A percentile compares a stretch with the other conserved stretches of the same genome.
Conservation (phyloP, 257 asterid species). For the Craterostigma plantagineum region DNA sequence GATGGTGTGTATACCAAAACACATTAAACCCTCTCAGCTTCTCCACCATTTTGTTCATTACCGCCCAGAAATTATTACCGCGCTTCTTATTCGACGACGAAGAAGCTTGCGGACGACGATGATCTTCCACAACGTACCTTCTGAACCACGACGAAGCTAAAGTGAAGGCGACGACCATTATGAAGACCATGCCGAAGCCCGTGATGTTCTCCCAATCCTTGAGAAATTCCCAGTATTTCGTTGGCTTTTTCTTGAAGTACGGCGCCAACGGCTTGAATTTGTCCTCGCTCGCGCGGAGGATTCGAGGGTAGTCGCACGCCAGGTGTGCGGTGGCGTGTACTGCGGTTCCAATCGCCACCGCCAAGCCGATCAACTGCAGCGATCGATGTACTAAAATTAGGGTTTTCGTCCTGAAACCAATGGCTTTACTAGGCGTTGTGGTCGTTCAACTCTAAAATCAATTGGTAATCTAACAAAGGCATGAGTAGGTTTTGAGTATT, state of each 20-base stretch:
- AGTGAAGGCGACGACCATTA: constrained; percentile 80
- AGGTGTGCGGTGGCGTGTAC: constrained; percentile 58
- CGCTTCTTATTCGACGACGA: too few species aligned
- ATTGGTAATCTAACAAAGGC: too few species aligned
- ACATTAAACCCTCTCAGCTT: constrained; percentile 50
- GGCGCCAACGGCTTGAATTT: constrained; percentile 33
- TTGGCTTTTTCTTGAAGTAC: constrained; percentile 49
- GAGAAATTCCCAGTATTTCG: constrained; percentile 54
- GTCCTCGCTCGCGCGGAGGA: constrained; percentile 31
- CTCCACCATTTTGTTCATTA: constrained; percentile 20
- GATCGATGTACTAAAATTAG: too few species aligned
- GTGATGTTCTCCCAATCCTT: constrained; percentile 73
- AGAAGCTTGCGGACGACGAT: too few species aligned
- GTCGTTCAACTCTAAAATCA: too few species aligned
- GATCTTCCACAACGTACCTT: constrained; percentile 22
- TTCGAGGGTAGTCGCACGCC: constrained; percentile 73
- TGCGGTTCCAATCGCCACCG: constrained; percentile 58
- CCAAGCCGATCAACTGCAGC: constrained; percentile 52
- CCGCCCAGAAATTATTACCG: too few species aligned
- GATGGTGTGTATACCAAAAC: constrained; percentile 56
- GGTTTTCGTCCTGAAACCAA: too few species aligned
- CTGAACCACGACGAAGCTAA: constrained; percentile 76
- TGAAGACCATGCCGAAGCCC: constrained; percentile 62
- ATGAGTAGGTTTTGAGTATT: too few species aligned
- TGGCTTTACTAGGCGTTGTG: too few species aligned